Evolutionary conservation across 768 basidiomycete species (phyloP).

Genomic region (Exsudoporus frostii): DNA sequence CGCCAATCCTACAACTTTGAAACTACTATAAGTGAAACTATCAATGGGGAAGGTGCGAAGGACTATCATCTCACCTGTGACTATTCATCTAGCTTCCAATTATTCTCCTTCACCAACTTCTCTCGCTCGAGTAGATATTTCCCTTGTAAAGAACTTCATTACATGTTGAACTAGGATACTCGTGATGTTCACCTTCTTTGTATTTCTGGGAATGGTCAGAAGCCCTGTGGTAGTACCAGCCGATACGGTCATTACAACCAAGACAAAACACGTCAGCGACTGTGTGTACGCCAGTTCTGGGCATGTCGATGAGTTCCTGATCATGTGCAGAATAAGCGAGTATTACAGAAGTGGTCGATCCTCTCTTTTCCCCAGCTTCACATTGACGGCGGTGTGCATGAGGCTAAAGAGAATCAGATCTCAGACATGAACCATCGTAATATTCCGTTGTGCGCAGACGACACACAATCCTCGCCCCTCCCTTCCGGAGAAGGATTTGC

Average conservation of each 20-base stretch:
- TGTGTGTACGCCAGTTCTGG: conserved; percentile 75
- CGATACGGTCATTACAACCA: conserved; percentile 74
- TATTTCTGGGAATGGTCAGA: conserved; percentile 77
- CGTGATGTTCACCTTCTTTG: conserved; percentile 62
- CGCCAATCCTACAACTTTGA: neutral
- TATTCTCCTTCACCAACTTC: conserved; percentile 77
- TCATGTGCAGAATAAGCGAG: conserved; percentile 2
- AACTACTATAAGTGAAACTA: neutral
- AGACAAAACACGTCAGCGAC: conserved; percentile 80
- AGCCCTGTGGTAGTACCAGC: conserved; percentile 84
- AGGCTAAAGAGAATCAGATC: conserved; percentile 41
- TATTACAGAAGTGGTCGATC: conserved; percentile 69
- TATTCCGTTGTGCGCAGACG: neutral
- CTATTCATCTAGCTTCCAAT: conserved; percentile 62
- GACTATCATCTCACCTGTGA: neutral
- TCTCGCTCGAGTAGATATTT: conserved; percentile 82
- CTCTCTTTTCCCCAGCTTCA: conserved; percentile 70
- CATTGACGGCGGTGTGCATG: conserved; percentile 74
- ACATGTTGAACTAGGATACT: neutral
- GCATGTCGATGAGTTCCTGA: neutral
- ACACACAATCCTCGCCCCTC: conserved; percentile 81
- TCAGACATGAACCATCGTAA: neutral
- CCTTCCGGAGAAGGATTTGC: conserved; percentile 80
- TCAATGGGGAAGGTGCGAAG: neutral
- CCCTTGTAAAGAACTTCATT: conserved; percentile 39